phyloP scores from a whole-genome alignment of 805 yeast genomes.

The Metschnikowia amazonensis region DNA sequence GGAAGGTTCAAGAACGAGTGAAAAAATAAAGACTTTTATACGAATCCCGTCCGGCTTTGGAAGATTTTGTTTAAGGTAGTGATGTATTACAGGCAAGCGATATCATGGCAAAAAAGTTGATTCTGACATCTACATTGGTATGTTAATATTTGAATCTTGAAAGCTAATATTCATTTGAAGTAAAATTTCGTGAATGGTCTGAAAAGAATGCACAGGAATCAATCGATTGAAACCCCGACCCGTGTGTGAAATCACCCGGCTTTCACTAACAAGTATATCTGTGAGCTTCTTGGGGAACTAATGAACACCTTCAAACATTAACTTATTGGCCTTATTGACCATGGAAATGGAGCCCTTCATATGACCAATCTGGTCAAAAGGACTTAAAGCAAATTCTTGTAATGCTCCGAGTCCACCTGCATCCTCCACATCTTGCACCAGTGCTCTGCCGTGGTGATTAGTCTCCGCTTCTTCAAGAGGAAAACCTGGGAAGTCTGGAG shows the following conservation, averaged over 20 bases:
- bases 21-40: too few species aligned
- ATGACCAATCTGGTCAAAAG: conserved; percentile 10
- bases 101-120: too few species aligned
- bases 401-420: conserved; percentile 20
- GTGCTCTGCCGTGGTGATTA: conserved; percentile 20
- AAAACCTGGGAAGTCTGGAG: conserved; percentile 28
- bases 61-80: too few species aligned
- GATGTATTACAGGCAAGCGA: too few species aligned
- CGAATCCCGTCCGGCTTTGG: too few species aligned
- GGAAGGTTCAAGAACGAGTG: too few species aligned
- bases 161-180: too few species aligned
- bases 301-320: conserved; percentile 3
- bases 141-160: too few species aligned
- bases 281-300: not conserved
- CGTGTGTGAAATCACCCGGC: not conserved
- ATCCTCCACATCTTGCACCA: conserved; percentile 16
- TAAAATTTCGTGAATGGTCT: too few species aligned
- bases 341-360: conserved; percentile 7
- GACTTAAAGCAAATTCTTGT: conserved; percentile 18
- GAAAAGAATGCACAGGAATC: not conserved
- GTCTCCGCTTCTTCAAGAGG: conserved; percentile 21
- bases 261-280: not conserved
- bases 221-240: not conserved
- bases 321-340: conserved; percentile 5
- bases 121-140: too few species aligned